Conservation (phyloP, 179 eudicot genomes). For the Pouteria campechiana region DNA sequence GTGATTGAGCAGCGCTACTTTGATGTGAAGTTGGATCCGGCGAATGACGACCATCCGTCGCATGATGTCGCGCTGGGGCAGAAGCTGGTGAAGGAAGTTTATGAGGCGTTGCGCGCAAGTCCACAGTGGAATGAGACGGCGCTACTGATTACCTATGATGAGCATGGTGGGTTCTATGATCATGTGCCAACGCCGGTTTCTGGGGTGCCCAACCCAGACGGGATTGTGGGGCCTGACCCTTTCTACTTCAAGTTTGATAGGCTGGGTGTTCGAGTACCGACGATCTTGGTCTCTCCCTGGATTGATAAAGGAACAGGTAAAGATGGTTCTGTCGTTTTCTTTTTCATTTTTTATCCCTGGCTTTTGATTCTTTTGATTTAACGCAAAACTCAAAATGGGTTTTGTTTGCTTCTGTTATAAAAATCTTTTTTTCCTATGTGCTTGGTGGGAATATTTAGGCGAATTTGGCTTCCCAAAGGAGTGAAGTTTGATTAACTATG, state of each 20-base stretch:
- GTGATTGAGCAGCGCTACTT: slow-evolving; percentile 90
- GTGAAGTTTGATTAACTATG: not conserved
- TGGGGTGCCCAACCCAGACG: slow-evolving; percentile 96
- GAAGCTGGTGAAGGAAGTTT: slow-evolving; percentile 92
- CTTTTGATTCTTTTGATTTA: slow-evolving; percentile 5
- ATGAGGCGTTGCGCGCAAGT: slow-evolving; percentile 74
- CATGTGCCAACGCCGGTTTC: slow-evolving; percentile 88
- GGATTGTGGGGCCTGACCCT: slow-evolving; percentile 85
- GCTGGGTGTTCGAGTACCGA: slow-evolving; percentile 90
- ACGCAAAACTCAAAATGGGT: slow-evolving; percentile 1
- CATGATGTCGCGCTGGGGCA: slow-evolving; percentile 93
- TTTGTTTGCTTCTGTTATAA: not conserved
- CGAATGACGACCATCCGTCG: slow-evolving; percentile 95
- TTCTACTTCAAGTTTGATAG: slow-evolving; percentile 71
- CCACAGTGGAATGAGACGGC: slow-evolving; percentile 99
- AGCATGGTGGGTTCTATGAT: slow-evolving; percentile 97
- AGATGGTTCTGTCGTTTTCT: slow-evolving; percentile 9
- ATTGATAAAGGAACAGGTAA: slow-evolving; percentile 86
- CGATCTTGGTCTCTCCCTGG: slow-evolving; percentile 88
- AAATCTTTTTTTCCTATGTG: not conserved
- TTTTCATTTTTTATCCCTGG: not conserved
- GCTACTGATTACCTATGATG: slow-evolving; percentile 81
- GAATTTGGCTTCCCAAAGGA: not conserved
- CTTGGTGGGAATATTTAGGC: not conserved
- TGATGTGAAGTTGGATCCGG: slow-evolving; percentile 55